These are phyloP conservation scores for Diddensiella santjacobensis DNA, from an alignment of 805 yeast species.

Conservation along the genomic window DNA sequence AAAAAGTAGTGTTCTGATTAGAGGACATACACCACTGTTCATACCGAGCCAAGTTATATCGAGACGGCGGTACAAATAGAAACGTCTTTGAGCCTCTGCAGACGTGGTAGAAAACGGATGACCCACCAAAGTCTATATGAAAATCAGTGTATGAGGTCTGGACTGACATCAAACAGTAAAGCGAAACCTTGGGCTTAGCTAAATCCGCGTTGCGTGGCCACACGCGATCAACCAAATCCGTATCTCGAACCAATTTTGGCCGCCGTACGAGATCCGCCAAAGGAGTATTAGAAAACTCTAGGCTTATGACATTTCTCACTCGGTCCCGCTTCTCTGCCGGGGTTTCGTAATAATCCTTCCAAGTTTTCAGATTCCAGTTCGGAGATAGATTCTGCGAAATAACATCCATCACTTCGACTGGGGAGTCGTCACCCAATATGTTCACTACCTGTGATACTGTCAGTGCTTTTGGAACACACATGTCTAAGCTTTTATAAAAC, in stretches of 20 bases:
- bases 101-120: slow-evolving; percentile 84
- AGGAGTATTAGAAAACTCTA: slow-evolving; percentile 64
- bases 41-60: slow-evolving; percentile 55
- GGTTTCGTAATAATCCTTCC: slow-evolving; percentile 67
- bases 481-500: slow-evolving; percentile 37
- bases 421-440: slow-evolving; percentile 56
- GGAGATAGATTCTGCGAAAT: slow-evolving; percentile 60
- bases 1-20: slow-evolving; percentile 60
- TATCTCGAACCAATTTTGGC: slow-evolving; percentile 59
- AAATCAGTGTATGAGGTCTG: slow-evolving; percentile 79
- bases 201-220: slow-evolving; percentile 44
- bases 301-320: slow-evolving; percentile 73
- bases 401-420: slow-evolving; percentile 86
- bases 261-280: slow-evolving; percentile 51
- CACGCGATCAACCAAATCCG: slow-evolving; percentile 66
- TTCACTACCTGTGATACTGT: slow-evolving; percentile 55
- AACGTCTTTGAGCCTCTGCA: slow-evolving; percentile 72
- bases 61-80: slow-evolving; percentile 75
- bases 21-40: slow-evolving; percentile 67
- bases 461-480: slow-evolving; percentile 53
- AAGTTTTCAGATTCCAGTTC: slow-evolving; percentile 64
- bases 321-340: slow-evolving; percentile 50
- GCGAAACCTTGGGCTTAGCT: slow-evolving; percentile 42
- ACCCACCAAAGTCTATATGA: slow-evolving; percentile 90
- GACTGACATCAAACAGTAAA: slow-evolving; percentile 84